These are phyloP conservation scores for Pichia heedii DNA, from an alignment of 805 yeast genomes.

Conservation along the genomic window DNA sequence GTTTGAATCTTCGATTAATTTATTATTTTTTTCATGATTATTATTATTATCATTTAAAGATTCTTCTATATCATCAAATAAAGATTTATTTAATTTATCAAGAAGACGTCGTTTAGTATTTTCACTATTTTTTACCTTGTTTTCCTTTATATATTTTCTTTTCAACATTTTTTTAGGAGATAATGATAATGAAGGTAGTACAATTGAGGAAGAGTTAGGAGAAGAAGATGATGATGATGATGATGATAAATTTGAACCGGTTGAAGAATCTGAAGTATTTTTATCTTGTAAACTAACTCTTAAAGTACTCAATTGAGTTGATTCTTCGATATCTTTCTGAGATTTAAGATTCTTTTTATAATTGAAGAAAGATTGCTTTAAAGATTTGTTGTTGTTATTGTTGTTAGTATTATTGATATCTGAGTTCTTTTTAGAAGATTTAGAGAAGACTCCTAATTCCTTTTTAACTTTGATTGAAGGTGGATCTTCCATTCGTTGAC, in stretches of 20 bases:
- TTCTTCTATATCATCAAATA: background rate
- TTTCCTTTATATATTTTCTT: background rate
- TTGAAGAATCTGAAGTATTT: no score
- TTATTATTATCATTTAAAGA: no score
- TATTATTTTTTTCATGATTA: no score
- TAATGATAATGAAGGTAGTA: background rate
- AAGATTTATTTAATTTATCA: background rate
- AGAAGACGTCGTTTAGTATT: no score
- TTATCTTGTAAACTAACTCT: constrained; percentile 1
- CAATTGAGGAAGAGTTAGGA: background rate
- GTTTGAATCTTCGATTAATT: constrained; percentile 2
- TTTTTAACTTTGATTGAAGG: constrained; percentile 55
- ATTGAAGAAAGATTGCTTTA: background rate
- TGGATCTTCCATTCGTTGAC: constrained; percentile 59
- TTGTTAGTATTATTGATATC: no score
- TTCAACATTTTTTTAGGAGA: background rate
- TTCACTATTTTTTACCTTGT: no score
- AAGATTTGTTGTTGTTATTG: no score
- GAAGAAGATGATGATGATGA: background rate
- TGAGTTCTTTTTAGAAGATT: background rate
- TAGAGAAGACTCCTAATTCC: constrained; percentile 29
- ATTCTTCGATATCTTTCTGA: constrained; percentile 3
- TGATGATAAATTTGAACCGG: no score
- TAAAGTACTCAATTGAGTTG: constrained; percentile 11
- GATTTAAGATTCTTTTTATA: background rate